A percentile compares a stretch with the other conserved stretches of the same genome.
Conservation (phyloP, 108 stramenopile genomes). For the Pseudonitzschia delicatissima region DNA sequence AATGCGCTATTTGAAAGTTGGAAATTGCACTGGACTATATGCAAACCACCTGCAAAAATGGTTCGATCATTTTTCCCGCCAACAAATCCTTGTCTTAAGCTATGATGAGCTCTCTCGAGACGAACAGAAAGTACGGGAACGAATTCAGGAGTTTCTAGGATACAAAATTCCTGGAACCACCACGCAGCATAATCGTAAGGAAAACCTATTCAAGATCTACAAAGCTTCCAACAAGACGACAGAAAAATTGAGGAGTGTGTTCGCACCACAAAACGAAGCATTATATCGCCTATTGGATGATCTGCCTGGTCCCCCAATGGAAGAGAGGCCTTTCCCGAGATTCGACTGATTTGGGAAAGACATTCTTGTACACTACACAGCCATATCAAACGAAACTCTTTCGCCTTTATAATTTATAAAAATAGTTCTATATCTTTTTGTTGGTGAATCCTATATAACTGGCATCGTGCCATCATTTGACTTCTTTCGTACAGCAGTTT, state of each 20-base stretch:
- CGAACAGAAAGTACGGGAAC: conserved; percentile 18
- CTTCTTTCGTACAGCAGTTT: no score
- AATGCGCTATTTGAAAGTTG: conserved; percentile 15
- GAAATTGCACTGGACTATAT: conserved; percentile 18
- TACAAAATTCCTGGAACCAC: conserved; percentile 11
- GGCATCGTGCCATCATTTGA: no score
- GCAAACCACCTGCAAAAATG: conserved; percentile 29
- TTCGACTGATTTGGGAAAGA: no score
- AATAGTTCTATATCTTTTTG: no score
- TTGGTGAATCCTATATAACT: no score
- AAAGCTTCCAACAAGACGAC: conserved; percentile 11
- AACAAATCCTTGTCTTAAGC: conserved; percentile 32
- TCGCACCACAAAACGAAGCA: conserved; percentile 19
- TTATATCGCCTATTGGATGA: conserved; percentile 26
- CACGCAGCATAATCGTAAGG: conserved; percentile 12
- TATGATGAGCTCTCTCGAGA: conserved; percentile 29
- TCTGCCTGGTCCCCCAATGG: conserved; percentile 31
- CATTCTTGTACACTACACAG: no score
- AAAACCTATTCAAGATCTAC: conserved; percentile 16
- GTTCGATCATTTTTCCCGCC: conserved; percentile 32
- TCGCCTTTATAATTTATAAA: no score
- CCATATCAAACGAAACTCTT: no score
- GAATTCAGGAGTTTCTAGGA: conserved; percentile 34
- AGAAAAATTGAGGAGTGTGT: conserved; percentile 1
- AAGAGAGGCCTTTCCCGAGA: conserved; percentile 31